phyloP scores from a whole-genome alignment of 371 early-diverging fungal species.

The Apophysomyces variabilis region DNA sequence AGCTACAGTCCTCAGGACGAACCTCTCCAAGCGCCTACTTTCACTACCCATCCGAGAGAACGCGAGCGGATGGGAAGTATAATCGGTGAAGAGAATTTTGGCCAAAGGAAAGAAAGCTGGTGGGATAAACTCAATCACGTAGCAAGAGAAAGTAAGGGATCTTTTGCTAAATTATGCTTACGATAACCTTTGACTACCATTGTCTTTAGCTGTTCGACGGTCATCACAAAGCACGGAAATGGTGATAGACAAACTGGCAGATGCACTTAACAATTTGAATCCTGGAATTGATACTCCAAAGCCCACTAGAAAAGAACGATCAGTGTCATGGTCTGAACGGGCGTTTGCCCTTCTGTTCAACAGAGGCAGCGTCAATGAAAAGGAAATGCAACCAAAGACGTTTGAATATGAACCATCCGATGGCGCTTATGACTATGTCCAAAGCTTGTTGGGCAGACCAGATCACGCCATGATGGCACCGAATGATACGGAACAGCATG shows the following conservation, averaged over 20 bases:
- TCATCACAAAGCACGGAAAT: slow-evolving; percentile 16
- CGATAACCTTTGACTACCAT: no score
- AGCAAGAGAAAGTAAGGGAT: slow-evolving; percentile 19
- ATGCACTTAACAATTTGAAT: slow-evolving; percentile 18
- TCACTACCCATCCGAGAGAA: not conserved
- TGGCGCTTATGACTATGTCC: not conserved
- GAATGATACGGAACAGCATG: not conserved
- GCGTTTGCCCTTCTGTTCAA: slow-evolving; percentile 17
- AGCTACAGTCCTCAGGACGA: slow-evolving; percentile 23
- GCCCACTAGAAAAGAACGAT: not conserved
- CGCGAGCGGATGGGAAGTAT: slow-evolving; percentile 10
- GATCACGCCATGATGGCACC: not conserved
- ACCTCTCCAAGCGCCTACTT: slow-evolving; percentile 18
- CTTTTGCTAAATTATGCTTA: no score
- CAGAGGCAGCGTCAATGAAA: not conserved
- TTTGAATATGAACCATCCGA: slow-evolving; percentile 3
- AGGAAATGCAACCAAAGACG: not conserved
- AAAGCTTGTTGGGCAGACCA: not conserved
- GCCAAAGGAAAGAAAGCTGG: slow-evolving; percentile 12
- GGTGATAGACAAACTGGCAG: slow-evolving; percentile 19
- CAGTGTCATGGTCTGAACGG: slow-evolving; percentile 17
- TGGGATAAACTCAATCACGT: slow-evolving; percentile 13
- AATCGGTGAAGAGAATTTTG: not conserved
- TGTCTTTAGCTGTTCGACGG: slow-evolving; percentile 13
- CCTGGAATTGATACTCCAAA: slow-evolving; percentile 13